phyloP scores from a whole-genome alignment of 371 early-diverging fungal genomes.

The Basidiobolus meristosporus region DNA sequence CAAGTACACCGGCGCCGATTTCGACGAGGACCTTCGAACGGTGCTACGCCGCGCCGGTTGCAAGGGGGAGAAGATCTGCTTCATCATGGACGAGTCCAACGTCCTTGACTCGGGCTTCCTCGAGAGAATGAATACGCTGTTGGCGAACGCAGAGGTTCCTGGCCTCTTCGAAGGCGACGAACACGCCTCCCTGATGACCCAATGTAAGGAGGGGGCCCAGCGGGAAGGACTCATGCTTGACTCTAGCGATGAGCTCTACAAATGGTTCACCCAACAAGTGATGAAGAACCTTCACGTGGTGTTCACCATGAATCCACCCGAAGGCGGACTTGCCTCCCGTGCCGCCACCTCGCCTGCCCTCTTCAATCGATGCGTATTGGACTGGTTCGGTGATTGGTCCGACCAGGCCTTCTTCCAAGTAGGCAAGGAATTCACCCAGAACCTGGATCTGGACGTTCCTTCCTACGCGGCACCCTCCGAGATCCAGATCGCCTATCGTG shows the following conservation, averaged over 20 bases:
- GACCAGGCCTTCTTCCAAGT: slow-evolving; percentile 96
- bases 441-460: slow-evolving; percentile 70
- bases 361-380: slow-evolving; percentile 98
- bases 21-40: slow-evolving; percentile 88
- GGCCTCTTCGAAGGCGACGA: slow-evolving; percentile 98
- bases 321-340: slow-evolving; percentile 78
- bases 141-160: slow-evolving; percentile 97
- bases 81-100: slow-evolving; percentile 95
- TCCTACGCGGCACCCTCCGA: slow-evolving; percentile 44
- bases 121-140: slow-evolving; percentile 96
- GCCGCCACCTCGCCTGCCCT: slow-evolving; percentile 96
- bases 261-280: slow-evolving; percentile 94
- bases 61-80: slow-evolving; percentile 95
- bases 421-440: slow-evolving; percentile 82
- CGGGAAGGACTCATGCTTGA: slow-evolving; percentile 89
- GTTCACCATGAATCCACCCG: slow-evolving; percentile 98
- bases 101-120: slow-evolving; percentile 91
- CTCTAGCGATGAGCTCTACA: slow-evolving; percentile 86
- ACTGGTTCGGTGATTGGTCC: slow-evolving; percentile 99
- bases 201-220: slow-evolving; percentile 86
- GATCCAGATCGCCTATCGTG: slow-evolving; percentile 65
- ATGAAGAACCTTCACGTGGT: slow-evolving; percentile 94
- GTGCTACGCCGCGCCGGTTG: slow-evolving; percentile 88
- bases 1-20: slow-evolving; percentile 89
- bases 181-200: slow-evolving; percentile 80